A percentile compares a stretch with the other conserved stretches of the same genome.
Conservation (phyloP, 495 filamentous ascomycete species). For the Neurospora sp. region DNA sequence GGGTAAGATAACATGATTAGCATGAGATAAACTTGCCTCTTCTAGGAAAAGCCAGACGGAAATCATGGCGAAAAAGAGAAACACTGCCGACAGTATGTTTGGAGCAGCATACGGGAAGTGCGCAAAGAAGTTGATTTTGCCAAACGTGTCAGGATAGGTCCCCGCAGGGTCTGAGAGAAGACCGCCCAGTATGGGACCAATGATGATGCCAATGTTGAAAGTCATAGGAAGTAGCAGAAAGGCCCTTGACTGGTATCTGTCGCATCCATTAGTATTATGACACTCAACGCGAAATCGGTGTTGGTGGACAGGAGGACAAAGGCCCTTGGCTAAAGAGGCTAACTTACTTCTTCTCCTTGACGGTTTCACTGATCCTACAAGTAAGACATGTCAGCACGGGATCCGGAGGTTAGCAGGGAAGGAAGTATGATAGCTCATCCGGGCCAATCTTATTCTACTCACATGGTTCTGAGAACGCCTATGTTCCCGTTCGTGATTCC, state of each 20-base stretch:
- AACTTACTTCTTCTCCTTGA: conserved; percentile 45
- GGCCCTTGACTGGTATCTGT: conserved; percentile 49
- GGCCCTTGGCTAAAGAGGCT: not conserved
- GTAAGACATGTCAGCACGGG: not conserved
- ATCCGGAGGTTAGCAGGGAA: conserved; percentile 1
- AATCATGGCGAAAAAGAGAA: conserved; percentile 46
- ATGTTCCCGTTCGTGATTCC: conserved; percentile 77
- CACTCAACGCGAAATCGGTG: not conserved
- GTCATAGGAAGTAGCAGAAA: conserved; percentile 64
- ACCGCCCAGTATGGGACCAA: conserved; percentile 68
- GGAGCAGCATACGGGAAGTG: conserved; percentile 67
- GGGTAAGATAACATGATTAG: not conserved
- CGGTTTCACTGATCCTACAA: conserved; percentile 60
- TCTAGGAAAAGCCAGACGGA: conserved; percentile 57
- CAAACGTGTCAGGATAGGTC: conserved; percentile 59
- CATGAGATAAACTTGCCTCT: conserved; percentile 42
- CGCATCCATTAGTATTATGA: conserved; percentile 5
- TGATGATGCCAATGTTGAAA: conserved; percentile 69
- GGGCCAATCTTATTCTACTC: conserved; percentile 4
- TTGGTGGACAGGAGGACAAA: not conserved
- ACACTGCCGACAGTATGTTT: conserved; percentile 61
- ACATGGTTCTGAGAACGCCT: conserved; percentile 71
- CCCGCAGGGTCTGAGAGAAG: conserved; percentile 64
- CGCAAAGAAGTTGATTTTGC: conserved; percentile 55
- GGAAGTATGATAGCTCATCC: not conserved